These are phyloP conservation scores for Calonectria ilicicola DNA, from an alignment of 2,329 filamentous ascomycete genomes.

Conservation along the genomic window DNA sequence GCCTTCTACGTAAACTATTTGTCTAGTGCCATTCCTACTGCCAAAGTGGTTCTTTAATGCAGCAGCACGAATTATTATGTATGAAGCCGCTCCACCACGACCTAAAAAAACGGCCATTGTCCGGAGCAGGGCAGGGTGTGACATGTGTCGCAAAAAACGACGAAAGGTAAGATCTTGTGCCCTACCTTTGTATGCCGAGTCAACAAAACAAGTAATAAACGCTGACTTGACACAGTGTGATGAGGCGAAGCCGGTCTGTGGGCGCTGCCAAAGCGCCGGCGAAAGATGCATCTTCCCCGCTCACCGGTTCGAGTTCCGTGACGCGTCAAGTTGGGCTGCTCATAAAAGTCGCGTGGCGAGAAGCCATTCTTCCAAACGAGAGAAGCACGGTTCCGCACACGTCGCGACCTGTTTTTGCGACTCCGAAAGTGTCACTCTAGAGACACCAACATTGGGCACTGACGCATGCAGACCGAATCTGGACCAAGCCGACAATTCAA, in stretches of 20 bases:
- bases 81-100: neutral
- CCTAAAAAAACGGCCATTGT: neutral
- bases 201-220: neutral
- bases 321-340: neutral
- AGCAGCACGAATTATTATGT: neutral
- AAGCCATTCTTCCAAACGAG: too few species aligned
- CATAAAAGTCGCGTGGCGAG: neutral
- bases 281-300: neutral
- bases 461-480: too few species aligned
- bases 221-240: neutral
- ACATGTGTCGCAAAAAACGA: neutral
- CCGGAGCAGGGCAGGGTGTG: neutral
- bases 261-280: neutral
- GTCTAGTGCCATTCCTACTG: too few species aligned
- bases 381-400: neutral
- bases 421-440: too few species aligned
- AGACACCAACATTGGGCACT: neutral
- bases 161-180: neutral
- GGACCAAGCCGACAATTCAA: too few species aligned
- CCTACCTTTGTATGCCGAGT: neutral
- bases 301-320: neutral
- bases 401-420: accelerated
- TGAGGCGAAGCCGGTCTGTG: neutral
- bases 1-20: too few species aligned
- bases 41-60: too few species aligned